A percentile compares a stretch with the other conserved stretches of the same genome.
Evolutionary conservation across 73 alveolate genomes (phyloP).

Genomic region (Paramecium octaurelia): DNA sequence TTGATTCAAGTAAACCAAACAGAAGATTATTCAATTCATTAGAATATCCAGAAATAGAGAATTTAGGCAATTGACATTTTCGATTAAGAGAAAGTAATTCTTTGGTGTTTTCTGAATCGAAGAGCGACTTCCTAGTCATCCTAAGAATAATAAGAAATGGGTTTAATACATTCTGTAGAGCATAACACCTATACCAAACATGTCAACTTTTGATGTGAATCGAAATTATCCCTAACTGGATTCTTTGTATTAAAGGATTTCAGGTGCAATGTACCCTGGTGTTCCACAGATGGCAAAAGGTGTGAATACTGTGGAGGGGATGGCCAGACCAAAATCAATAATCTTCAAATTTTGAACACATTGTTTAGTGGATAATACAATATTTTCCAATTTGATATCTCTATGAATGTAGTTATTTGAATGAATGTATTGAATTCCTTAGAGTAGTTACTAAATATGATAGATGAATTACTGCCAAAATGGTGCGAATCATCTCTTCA

Average conservation of each 20-base stretch:
- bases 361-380: slow-evolving; percentile 74
- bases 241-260: slow-evolving; percentile 37
- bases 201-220: background rate
- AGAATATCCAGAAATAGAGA: background rate
- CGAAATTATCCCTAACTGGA: background rate
- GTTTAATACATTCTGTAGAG: background rate
- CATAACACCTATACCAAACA: slow-evolving; percentile 22
- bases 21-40: background rate
- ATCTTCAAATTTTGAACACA: slow-evolving; percentile 84
- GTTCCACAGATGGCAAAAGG: slow-evolving; percentile 93
- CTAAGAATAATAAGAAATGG: background rate
- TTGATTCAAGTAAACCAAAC: background rate
- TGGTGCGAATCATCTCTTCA: background rate
- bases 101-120: slow-evolving; percentile 21
- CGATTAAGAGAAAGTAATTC: background rate
- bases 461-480: background rate
- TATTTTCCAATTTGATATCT: slow-evolving; percentile 91
- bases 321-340: slow-evolving; percentile 89
- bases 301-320: slow-evolving; percentile 79
- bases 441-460: background rate
- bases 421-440: background rate
- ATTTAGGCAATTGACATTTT: slow-evolving; percentile 2
- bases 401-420: slow-evolving; percentile 67
- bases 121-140: background rate
- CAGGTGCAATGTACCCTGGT: slow-evolving; percentile 96